Conservation (phyloP, 805 yeast species). For the Cyberlindnera euphorbiiphila region DNA sequence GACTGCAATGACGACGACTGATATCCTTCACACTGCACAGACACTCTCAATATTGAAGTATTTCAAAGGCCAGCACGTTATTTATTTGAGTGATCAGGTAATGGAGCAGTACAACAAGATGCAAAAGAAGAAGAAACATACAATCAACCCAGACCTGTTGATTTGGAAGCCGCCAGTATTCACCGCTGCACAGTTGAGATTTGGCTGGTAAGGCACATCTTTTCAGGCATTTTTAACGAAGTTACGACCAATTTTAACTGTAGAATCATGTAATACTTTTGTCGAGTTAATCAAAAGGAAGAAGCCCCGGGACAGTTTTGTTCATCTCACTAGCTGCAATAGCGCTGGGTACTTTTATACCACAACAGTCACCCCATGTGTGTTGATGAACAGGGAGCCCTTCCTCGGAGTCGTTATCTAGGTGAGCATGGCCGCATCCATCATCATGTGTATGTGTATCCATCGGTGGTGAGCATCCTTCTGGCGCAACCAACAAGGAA, state of each 20-base stretch:
- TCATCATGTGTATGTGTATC: slow-evolving; percentile 27
- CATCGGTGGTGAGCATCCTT: slow-evolving; percentile 47
- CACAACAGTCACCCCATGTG: slow-evolving; percentile 98
- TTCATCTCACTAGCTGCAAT: slow-evolving; percentile 76
- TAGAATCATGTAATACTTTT: background rate
- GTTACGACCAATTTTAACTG: too few species aligned
- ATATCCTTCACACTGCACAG: slow-evolving; percentile 88
- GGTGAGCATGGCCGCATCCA: slow-evolving; percentile 40
- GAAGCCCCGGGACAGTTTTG: slow-evolving; percentile 32
- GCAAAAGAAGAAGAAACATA: slow-evolving; percentile 64
- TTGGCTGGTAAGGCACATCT: slow-evolving; percentile 93
- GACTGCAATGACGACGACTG: slow-evolving; percentile 95
- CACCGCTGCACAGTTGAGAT: slow-evolving; percentile 92
- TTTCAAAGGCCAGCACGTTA: slow-evolving; percentile 92
- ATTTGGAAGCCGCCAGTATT: slow-evolving; percentile 93
- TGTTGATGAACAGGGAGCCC: slow-evolving; percentile 36
- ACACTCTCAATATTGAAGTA: slow-evolving; percentile 86
- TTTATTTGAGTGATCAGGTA: slow-evolving; percentile 80
- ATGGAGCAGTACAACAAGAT: slow-evolving; percentile 69
- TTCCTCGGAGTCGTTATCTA: slow-evolving; percentile 31
- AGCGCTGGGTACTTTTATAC: slow-evolving; percentile 93
- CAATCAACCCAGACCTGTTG: slow-evolving; percentile 66
- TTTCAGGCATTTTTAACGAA: too few species aligned
- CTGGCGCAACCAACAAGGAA: slow-evolving; percentile 62
- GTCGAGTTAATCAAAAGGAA: slow-evolving; percentile 60